Base-by-base conservation (phyloP, 768 basidiomycete species). In the Hypholoma fasciculare region DNA sequence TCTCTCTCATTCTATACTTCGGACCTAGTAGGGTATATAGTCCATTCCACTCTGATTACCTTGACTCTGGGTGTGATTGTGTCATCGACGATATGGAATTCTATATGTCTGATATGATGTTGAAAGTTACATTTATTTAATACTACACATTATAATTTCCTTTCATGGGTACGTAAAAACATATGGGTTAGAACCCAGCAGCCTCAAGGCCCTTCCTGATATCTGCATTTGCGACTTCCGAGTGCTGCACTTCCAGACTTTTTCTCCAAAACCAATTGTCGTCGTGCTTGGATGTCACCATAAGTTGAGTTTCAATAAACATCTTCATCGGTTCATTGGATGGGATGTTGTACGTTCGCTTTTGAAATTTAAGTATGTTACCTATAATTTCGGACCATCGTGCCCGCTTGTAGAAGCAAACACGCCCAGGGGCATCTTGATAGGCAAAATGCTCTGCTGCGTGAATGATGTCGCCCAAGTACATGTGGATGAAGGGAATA, bases 401-500 rank as follows among this genome's bases (percentile, higher is more conserved):
- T 57, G 83, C 82, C 34, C 83, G 77, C 67, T 85, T 81, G 44
- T 76, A 63, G 58, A 86, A 85, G 67, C 78, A 81, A 53, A 88
- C 78, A 23, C 70, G 63, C 3, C 65, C 69, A 13, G 68, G 66
- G 27, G 70, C 71, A 26, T 72, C 73, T 19, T 61, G 42, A 64
- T 84, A 81, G 37, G 67, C 62, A 69, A 73, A 82, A 63, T 81
- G 78, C 60, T 84, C 82, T 58, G 79, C 71, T 59, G 82, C 78
- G 63, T 82, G 84, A 49, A 79, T 74, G 63, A 90, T 74, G 62
- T 85, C 85, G 19, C 82, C 79, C 42, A 90, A 73, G 71, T 80
- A 88, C 78, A 82, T 83, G 44, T 78, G 77, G 54, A 90, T 76
- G 67, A 86, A 86, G 1, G 88, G 89, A n/a, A 90, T 79, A 63